These are phyloP conservation scores for Pseudozyma thailandica DNA, from an alignment of 1,284 basidiomycete genomes.

Conservation along the genomic window DNA sequence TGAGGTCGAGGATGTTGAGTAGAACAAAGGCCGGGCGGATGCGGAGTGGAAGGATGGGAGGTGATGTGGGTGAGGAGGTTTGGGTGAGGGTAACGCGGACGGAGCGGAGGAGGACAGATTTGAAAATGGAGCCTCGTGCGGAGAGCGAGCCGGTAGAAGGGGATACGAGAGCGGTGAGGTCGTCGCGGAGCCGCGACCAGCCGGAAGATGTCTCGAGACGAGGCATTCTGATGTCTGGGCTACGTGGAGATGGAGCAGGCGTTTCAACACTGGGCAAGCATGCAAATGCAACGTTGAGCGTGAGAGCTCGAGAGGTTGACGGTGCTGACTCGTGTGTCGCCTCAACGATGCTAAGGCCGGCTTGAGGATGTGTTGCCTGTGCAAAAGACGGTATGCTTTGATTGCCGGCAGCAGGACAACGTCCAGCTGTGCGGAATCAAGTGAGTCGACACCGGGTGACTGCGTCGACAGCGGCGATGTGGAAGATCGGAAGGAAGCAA, in stretches of 20 bases:
- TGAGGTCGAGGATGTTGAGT: conserved; percentile 51
- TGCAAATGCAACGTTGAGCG: no score
- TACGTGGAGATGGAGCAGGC: neutral
- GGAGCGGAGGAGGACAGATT: conserved; percentile 39
- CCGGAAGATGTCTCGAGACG: conserved; percentile 44
- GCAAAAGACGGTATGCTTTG: no score
- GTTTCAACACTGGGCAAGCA: no score
- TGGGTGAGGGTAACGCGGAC: conserved; percentile 26
- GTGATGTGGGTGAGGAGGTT: neutral
- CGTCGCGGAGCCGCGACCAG: conserved; percentile 28
- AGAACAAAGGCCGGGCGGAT: conserved; percentile 58
- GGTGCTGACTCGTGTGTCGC: no score
- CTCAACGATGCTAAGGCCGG: no score
- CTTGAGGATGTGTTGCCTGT: no score
- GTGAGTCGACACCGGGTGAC: no score
- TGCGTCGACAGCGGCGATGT: no score
- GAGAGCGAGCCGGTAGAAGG: conserved; percentile 16
- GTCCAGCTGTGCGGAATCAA: no score
- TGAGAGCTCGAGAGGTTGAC: no score
- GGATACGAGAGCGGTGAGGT: conserved; percentile 16
- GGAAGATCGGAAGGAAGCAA: no score
- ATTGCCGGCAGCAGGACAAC: no score
- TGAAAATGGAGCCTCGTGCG: conserved; percentile 25
- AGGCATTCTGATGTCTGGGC: conserved; percentile 19
- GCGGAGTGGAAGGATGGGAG: conserved; percentile 48